Base-by-base conservation (phyloP, 768 basidiomycete species). In the Agaricus subrufescens region DNA sequence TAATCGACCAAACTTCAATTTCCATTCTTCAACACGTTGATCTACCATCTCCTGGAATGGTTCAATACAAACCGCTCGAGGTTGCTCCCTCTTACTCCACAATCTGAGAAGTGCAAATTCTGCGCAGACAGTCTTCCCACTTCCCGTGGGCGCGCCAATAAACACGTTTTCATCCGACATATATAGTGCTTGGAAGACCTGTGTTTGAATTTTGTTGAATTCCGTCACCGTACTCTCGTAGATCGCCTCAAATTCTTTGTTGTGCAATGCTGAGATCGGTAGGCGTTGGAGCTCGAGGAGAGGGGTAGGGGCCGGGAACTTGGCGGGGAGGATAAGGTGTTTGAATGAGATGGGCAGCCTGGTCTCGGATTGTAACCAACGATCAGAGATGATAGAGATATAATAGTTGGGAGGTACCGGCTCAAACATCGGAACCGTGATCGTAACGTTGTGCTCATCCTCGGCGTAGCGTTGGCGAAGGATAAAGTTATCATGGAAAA, bases 151-250 rank as follows among this genome's bases (percentile, higher is more conserved):
- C 0, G 96, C 97, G 19, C 94, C 95, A 55, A 99, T 86, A 66
- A 98, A 95, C 42, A 96, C 88, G 63, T 96, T 98, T 65, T 98
- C 97, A 64, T 98, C 95, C 0, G 93, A 87, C 0, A 91, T 94
- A 69, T 98, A 99, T 0, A 99, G 78, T 0, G 96, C 95, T 63
- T 98, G 94, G 87, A 99, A 98, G 45, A 97, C 95, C 71, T 98
- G 97, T 0, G 94, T 98, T 68, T 98, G 97, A 59, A 98, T 98
- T 72, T 98, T 99, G 82, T 98, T 98, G 79, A 98, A 98, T 0
- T 84, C 85, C 58, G 84, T 79, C 60, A 98, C 86, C 0, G 83
- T 83, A 15, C 80, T 82, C 1, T 85, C 82, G 69, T 98, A 99
- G 43, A 98, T 82, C 1, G 79, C 77, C 68, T 98, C 93, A 62